Base-by-base conservation (phyloP, 208 protist species). In the Acanthamoeba castellanii region DNA sequence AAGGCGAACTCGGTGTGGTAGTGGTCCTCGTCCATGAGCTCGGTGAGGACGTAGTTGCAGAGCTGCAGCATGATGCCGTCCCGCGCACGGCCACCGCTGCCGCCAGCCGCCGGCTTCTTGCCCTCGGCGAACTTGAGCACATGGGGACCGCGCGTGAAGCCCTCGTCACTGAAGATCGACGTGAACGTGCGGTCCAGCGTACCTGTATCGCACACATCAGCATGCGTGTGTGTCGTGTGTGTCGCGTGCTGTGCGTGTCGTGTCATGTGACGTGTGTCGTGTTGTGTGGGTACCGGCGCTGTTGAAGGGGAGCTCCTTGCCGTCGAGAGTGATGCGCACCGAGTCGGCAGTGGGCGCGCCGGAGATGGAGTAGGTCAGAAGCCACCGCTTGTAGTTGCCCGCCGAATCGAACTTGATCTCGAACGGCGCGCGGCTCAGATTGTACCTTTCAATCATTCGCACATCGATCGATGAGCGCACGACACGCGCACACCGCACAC, bases 301-400 rank as follows among this genome's bases (percentile, higher is more conserved):
- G 45, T 78, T 45, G 52, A 42, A 94, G 42, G 66, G 66, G 37
- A 94, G 59, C 27, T 81, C 30, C 45, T 61, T 84, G 42, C 45
- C 90, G 34, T 94, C 90, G 18, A 94, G 72, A 0, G 90, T 94
- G 90, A 94, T 94, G 52, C 66, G 70, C 66, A 94, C 52, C 1
- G 90, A 94, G 47, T 70, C 90, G 9, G 90, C 3, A 13, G 22
- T 84, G 7, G 57, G 64, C 30, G 52, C 47, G 66, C 90, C 90
- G 8, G 90, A 94, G 70, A 94, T 70, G n/a, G 70, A 72, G 42
- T 72, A 94, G 90, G 52, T 59, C 16, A 94, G 47, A 30, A 94
- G 55, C 90, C 90, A 94, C 18, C 90, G 90, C 52, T 20, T 57
- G 72, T 84, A 94, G 32, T 76, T 5, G 66, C 90, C 64, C n/a